These are phyloP conservation scores for Acidiella bohemica DNA, from an alignment of 495 filamentous ascomycete genomes.

Conservation along the genomic window DNA sequence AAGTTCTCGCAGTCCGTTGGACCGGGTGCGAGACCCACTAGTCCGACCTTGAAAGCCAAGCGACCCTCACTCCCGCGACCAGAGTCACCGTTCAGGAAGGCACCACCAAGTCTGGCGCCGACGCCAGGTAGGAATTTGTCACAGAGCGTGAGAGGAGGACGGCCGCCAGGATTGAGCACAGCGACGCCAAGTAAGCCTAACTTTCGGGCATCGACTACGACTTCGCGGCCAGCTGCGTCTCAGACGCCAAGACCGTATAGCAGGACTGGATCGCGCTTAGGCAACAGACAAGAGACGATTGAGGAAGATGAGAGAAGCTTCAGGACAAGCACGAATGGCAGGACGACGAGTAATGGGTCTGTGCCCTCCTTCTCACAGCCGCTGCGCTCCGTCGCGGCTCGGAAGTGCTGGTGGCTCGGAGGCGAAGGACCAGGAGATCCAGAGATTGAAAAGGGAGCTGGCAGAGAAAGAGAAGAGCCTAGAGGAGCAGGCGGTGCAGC, in stretches of 20 bases:
- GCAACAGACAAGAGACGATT: conserved; percentile 17
- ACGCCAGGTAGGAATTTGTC: conserved; percentile 39
- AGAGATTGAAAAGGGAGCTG: conserved; percentile 51
- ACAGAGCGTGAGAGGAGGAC: conserved; percentile 28
- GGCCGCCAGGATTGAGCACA: conserved; percentile 38
- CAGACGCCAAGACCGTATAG: conserved; percentile 29
- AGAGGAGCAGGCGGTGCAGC: conserved; percentile 64
- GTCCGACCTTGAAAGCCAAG: conserved; percentile 55
- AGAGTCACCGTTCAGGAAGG: conserved; percentile 61
- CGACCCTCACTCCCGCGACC: conserved; percentile 73
- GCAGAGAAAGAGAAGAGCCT: conserved; percentile 77
- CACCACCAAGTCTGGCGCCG: conserved; percentile 36
- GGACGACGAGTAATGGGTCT: conserved; percentile 8
- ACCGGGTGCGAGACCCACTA: conserved; percentile 51
- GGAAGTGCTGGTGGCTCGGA: conserved; percentile 13
- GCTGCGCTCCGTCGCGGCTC: conserved; percentile 14
- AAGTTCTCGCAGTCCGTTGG: conserved; percentile 75
- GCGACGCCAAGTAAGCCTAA: conserved; percentile 49
- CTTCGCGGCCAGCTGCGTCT: conserved; percentile 5
- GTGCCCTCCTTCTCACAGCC: conserved; percentile 18
- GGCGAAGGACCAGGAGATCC: conserved; percentile 52
- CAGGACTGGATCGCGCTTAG: conserved; percentile 28
- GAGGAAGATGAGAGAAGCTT: conserved; percentile 33
- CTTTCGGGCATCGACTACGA: conserved; percentile 7
- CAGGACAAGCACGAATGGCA: conserved; percentile 32